Percentiles rank a stretch among this genome's conserved stretches.
These are phyloP conservation scores for Jaapia argillacea DNA, from an alignment of 768 basidiomycete genomes.

Conservation along the genomic window DNA sequence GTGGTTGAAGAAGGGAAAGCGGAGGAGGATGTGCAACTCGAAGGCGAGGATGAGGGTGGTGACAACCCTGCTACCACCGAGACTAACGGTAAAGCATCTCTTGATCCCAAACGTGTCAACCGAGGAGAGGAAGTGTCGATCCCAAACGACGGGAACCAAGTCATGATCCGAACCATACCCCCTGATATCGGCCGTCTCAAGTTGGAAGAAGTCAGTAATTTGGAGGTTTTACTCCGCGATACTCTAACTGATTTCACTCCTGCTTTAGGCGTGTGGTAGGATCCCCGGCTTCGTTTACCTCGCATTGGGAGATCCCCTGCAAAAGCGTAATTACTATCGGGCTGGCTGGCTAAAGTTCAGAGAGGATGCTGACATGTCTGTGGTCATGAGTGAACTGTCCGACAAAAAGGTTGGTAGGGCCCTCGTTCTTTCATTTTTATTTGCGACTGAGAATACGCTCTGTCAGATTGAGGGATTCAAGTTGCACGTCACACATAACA, in stretches of 20 bases:
- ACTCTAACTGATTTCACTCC: slow-evolving; percentile 5
- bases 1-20: slow-evolving; percentile 44
- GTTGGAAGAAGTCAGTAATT: slow-evolving; percentile 68
- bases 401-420: slow-evolving; percentile 65
- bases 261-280: slow-evolving; percentile 70
- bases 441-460: background rate
- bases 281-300: slow-evolving; percentile 82
- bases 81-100: slow-evolving; percentile 41
- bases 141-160: slow-evolving; percentile 72
- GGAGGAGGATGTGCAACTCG: slow-evolving; percentile 72
- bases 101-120: slow-evolving; percentile 37
- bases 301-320: slow-evolving; percentile 84
- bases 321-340: slow-evolving; percentile 90
- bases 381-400: slow-evolving; percentile 61
- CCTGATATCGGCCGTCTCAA: slow-evolving; percentile 86
- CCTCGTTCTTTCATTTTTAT: background rate
- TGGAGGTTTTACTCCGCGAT: background rate
- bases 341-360: slow-evolving; percentile 88
- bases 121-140: slow-evolving; percentile 61
- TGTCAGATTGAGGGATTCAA: slow-evolving; percentile 89
- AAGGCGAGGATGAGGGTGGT: slow-evolving; percentile 54
- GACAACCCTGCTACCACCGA: slow-evolving; percentile 46
- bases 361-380: slow-evolving; percentile 75
- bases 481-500: slow-evolving; percentile 78
- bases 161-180: slow-evolving; percentile 93